These are phyloP conservation scores for Paramarasmius palmivorus DNA, from an alignment of 1,284 basidiomycete genomes.

Conservation along the genomic window DNA sequence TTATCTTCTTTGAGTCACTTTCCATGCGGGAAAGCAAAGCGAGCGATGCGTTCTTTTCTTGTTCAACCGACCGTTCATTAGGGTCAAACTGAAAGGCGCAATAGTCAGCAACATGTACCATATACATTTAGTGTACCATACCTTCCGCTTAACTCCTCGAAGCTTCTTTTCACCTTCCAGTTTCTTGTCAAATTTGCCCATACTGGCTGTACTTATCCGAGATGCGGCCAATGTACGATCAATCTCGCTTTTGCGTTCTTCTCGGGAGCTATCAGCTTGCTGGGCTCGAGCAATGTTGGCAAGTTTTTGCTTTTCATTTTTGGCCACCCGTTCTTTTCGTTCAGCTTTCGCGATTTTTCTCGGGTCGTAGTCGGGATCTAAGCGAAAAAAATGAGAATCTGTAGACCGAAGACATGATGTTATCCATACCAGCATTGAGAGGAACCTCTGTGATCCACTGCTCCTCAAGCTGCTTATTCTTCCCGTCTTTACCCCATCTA, in stretches of 20 bases:
- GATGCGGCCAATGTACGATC: constrained; percentile 79
- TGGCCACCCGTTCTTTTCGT: constrained; percentile 79
- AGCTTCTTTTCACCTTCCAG: constrained; percentile 90
- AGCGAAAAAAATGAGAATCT: constrained; percentile 8
- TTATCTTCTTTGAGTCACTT: constrained; percentile 64
- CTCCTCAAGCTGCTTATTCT: constrained; percentile 86
- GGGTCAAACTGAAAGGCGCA: constrained; percentile 68
- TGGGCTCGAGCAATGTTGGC: constrained; percentile 76
- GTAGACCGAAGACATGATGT: constrained; percentile 18
- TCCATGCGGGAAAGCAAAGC: constrained; percentile 79
- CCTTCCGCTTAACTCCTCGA: constrained; percentile 92
- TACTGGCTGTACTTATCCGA: constrained; percentile 86
- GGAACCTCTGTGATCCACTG: constrained; percentile 96
- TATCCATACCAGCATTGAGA: constrained; percentile 77
- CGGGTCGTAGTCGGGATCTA: constrained; percentile 80
- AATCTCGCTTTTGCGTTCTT: constrained; percentile 71
- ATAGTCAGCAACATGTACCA: constrained; percentile 11
- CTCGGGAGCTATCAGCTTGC: constrained; percentile 31
- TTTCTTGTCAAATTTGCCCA: constrained; percentile 90
- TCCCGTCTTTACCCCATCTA: constrained; percentile 89
- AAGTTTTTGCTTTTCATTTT: constrained; percentile 84
- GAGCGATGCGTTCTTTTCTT: constrained; percentile 77
- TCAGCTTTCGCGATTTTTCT: constrained; percentile 72
- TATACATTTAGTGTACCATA: constrained; percentile 44
- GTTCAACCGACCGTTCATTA: constrained; percentile 61